These are phyloP conservation scores for Exsudoporus frostii DNA, from an alignment of 768 basidiomycete genomes.

Conservation along the genomic window DNA sequence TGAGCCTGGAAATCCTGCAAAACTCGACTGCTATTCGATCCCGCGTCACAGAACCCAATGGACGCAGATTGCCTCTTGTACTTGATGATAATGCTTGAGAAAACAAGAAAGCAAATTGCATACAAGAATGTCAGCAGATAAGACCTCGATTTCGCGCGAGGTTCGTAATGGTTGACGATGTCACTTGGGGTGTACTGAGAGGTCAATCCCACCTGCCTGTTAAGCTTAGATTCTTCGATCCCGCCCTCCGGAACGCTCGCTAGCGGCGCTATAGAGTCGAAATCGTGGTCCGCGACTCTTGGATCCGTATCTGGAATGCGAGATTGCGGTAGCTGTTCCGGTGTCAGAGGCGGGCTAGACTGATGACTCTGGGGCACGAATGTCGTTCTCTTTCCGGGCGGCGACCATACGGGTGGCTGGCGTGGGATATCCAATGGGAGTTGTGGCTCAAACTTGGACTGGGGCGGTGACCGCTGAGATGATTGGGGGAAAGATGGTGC, in stretches of 20 bases:
- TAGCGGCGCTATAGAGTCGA: constrained; percentile 4
- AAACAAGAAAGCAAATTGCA: constrained; percentile 34
- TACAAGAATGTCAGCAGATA: constrained; percentile 44
- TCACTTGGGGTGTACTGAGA: constrained; percentile 40
- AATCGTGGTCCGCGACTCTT: background rate
- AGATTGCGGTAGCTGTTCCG: constrained; percentile 8
- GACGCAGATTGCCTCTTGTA: constrained; percentile 67
- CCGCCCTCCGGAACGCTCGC: constrained; percentile 22
- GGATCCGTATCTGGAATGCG: constrained; percentile 3
- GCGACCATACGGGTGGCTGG: constrained; percentile 23
- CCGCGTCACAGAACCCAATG: constrained; percentile 76
- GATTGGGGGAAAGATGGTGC: constrained; percentile 19
- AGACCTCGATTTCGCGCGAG: constrained; percentile 19
- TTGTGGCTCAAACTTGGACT: constrained; percentile 54
- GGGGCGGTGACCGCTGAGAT: constrained; percentile 44
- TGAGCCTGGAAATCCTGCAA: constrained; percentile 48
- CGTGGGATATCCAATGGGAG: constrained; percentile 40
- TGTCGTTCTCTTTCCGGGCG: constrained; percentile 8
- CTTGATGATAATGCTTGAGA: constrained; percentile 36
- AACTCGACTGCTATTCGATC: constrained; percentile 53
- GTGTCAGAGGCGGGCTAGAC: constrained; percentile 14
- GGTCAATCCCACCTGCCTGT: constrained; percentile 31
- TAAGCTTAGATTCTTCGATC: constrained; percentile 12
- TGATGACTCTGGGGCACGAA: constrained; percentile 19
- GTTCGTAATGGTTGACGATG: constrained; percentile 15